Base-by-base conservation (phyloP, 164 flowering plant species). In the Vitis amurensis region DNA sequence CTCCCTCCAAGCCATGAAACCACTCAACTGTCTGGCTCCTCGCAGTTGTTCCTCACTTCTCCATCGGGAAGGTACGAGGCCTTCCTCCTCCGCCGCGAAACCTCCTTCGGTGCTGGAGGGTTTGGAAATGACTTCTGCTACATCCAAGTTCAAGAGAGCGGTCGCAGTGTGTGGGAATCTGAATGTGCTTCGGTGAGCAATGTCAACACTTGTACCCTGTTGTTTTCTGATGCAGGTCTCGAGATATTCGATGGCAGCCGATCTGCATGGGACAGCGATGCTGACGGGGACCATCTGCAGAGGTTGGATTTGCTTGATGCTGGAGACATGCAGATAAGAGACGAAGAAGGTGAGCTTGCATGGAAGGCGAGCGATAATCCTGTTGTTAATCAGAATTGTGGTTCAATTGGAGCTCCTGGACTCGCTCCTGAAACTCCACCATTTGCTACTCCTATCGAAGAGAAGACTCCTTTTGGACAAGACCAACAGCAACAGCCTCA, bases 321-420 rank as follows among this genome's bases (percentile, higher is more conserved):
- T 23, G 87, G 87, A 1, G 83, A 84, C 37, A 75, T 81, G 80
- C 74, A 67, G 73, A 79, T 84, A 12, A 76, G 78, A 15, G 83
- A 79, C n/a, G 55, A 75, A 50, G 74, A 69, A 8, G 87, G 83
- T 8, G 75, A 79, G 12, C 74, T 76, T 7, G 69, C 55, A 8
- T 81, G 87, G 87, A 77, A 68, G 71, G 83, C 81, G 0, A 81
- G 80, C 12, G 84, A 81, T 44, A 66, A 76, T 63, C 81, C 80
- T 2, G 51, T 53, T 12, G 66, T 48, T 12, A 78, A 76, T 61
- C 83, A 82, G 57, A 76, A 74, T 15, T 82, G 85, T 48, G 83
- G 86, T 11, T 77, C 86, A 0, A 44, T 80, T 4, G 85, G 83
- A 6, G 50, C 78, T 27, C 85, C 85, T 0, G 83, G 80, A 8